Conservation (phyloP, 805 yeast genomes). For the Metschnikowia matae region DNA sequence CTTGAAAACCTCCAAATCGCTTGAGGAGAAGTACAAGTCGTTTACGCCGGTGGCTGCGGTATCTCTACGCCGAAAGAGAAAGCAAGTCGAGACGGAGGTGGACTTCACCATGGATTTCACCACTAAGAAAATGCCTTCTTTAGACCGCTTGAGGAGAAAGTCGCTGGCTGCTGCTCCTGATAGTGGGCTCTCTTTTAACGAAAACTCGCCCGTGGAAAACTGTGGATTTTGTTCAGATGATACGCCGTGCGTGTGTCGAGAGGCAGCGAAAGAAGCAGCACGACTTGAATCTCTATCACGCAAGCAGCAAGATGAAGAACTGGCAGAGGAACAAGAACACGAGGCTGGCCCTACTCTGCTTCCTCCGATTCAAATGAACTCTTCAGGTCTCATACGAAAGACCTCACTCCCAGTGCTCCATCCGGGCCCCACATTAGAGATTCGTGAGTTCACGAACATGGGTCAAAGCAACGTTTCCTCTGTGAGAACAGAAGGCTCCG, state of each 20-base stretch:
- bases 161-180: conserved; percentile 3
- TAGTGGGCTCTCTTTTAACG: conserved; percentile 27
- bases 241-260: conserved; percentile 89
- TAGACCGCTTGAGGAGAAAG: conserved; percentile 25
- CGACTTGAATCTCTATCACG: conserved; percentile 26
- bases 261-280: conserved; percentile 56
- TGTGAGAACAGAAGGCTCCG: conserved; percentile 15
- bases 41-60: conserved; percentile 68
- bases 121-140: conserved; percentile 33
- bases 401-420: conserved; percentile 52
- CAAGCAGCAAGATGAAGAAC: conserved; percentile 13
- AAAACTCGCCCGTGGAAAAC: conserved; percentile 55
- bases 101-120: conserved; percentile 55
- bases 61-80: conserved; percentile 39
- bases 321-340: conserved; percentile 10
- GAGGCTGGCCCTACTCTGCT: conserved; percentile 29
- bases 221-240: conserved; percentile 95
- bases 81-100: conserved; percentile 30
- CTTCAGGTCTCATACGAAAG: conserved; percentile 25
- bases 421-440: conserved; percentile 59
- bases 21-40: conserved; percentile 34
- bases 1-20: conserved; percentile 24
- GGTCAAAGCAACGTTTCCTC: conserved; percentile 38
- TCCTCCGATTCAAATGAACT: conserved; percentile 38
- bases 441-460: conserved; percentile 40